Percentiles rank a stretch among this genome's conserved stretches.
These are phyloP conservation scores for Pseudocercospora musae DNA, from an alignment of 2,329 filamentous ascomycete species.

Conservation along the genomic window DNA sequence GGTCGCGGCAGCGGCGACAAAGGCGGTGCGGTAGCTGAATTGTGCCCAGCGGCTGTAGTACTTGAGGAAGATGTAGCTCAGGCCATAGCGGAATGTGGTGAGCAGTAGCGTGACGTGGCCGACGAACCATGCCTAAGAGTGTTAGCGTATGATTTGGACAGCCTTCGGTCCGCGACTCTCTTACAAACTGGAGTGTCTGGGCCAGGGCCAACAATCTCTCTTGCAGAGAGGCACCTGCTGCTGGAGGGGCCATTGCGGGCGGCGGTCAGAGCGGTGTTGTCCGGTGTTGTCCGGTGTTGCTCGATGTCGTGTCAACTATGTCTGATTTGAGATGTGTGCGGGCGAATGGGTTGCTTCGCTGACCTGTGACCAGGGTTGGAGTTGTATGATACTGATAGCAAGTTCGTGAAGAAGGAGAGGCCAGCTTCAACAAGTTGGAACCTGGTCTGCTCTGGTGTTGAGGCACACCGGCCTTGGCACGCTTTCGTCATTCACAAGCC, in stretches of 20 bases:
- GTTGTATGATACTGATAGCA: too few species aligned
- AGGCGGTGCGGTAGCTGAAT: conserved; percentile 85
- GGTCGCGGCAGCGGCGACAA: conserved; percentile 82
- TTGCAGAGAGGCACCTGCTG: conserved; percentile 21
- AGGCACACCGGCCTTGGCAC: neutral
- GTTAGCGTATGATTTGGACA: neutral
- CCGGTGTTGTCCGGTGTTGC: neutral
- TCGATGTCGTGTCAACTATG: neutral
- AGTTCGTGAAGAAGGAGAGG: too few species aligned
- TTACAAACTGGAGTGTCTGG: conserved; percentile 83
- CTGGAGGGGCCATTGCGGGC: conserved; percentile 20
- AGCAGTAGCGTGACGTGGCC: conserved; percentile 86
- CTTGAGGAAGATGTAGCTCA: conserved; percentile 89
- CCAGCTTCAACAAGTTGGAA: neutral
- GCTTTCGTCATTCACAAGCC: conserved; percentile 6
- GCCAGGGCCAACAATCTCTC: conserved; percentile 51
- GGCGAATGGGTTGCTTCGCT: neutral
- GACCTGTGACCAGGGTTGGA: neutral
- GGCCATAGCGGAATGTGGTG: conserved; percentile 73
- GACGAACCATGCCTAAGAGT: conserved; percentile 41
- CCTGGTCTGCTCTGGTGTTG: neutral
- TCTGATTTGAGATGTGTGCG: neutral
- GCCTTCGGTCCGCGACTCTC: neutral
- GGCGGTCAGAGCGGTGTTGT: neutral
- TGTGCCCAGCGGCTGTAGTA: conserved; percentile 72